Conservation (phyloP, 2,329 filamentous ascomycete species). For the Fragosphaeria purpurea region DNA sequence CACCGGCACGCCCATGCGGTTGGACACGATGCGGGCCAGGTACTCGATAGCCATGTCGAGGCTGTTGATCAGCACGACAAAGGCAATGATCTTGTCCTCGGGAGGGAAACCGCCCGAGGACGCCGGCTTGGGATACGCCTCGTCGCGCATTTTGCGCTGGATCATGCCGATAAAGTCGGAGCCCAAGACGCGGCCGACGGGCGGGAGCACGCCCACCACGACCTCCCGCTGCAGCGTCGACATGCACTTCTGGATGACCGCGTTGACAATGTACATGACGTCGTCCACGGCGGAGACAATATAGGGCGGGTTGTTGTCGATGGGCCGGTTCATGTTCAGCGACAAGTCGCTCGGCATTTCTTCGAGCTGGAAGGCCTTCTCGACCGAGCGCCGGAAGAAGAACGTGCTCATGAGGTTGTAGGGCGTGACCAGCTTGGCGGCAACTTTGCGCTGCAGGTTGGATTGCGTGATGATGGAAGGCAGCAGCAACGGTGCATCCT, state of each 20-base stretch:
- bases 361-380: conserved; percentile 95
- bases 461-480: conserved; percentile 71
- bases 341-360: conserved; percentile 74
- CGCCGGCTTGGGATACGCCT: conserved; percentile 74
- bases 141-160: conserved; percentile 94
- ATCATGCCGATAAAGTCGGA: conserved; percentile 95
- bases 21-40: conserved; percentile 70
- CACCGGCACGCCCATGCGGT: conserved; percentile 43
- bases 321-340: conserved; percentile 59
- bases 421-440: conserved; percentile 61
- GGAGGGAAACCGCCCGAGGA: conserved; percentile 75
- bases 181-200: conserved; percentile 68
- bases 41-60: conserved; percentile 90
- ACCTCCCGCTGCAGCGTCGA: conserved; percentile 76
- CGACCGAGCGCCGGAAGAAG: conserved; percentile 91
- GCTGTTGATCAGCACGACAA: conserved; percentile 91
- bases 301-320: conserved; percentile 72
- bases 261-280: conserved; percentile 98
- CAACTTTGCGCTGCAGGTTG: conserved; percentile 69
- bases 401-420: conserved; percentile 93
- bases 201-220: conserved; percentile 67
- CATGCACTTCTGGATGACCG: conserved; percentile 76
- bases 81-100: conserved; percentile 78
- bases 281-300: conserved; percentile 95
- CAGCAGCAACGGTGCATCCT: conserved; percentile 49